Percentiles rank a stretch among this genome's conserved stretches.
Evolutionary conservation across 2,329 filamentous ascomycete species (phyloP).

Genomic region (Mycosphaerella sp.): DNA sequence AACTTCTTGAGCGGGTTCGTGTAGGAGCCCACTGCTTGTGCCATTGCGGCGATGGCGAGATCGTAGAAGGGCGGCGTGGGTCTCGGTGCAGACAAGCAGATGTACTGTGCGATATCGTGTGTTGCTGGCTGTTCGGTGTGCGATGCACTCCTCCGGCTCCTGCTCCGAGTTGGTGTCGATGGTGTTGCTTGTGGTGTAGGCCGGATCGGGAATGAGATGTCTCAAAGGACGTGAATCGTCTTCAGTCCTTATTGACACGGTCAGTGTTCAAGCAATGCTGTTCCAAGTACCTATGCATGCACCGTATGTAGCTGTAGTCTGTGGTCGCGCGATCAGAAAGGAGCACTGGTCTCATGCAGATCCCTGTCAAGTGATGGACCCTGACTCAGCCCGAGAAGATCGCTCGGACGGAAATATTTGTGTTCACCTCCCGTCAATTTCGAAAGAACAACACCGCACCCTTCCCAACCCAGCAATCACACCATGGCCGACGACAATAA

Average conservation of each 20-base stretch:
- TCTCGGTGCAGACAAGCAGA: neutral
- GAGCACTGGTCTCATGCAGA: neutral
- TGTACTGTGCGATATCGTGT: neutral
- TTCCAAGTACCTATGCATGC: too few relatives aligned
- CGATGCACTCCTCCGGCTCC: neutral
- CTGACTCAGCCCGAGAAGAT: neutral
- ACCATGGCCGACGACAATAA: constrained; percentile 14
- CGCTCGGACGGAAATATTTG: neutral
- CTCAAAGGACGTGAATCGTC: neutral
- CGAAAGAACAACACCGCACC: neutral
- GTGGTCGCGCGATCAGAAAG: neutral
- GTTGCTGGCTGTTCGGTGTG: constrained; percentile 1
- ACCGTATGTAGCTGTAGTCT: too few relatives aligned
- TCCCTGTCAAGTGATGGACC: neutral
- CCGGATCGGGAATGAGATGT: constrained; percentile 7
- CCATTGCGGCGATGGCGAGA: constrained; percentile 54
- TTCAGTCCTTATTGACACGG: neutral
- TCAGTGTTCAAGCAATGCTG: neutral
- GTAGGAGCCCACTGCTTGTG: constrained; percentile 76
- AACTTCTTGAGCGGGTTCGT: constrained; percentile 99
- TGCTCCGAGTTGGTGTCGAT: neutral
- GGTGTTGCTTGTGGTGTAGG: neutral
- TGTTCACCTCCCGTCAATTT: neutral
- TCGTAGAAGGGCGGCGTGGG: neutral
- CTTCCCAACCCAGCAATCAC: too few relatives aligned